These are phyloP conservation scores for Bjerkandera adusta DNA, from an alignment of 1,284 basidiomycete genomes.

Conservation along the genomic window DNA sequence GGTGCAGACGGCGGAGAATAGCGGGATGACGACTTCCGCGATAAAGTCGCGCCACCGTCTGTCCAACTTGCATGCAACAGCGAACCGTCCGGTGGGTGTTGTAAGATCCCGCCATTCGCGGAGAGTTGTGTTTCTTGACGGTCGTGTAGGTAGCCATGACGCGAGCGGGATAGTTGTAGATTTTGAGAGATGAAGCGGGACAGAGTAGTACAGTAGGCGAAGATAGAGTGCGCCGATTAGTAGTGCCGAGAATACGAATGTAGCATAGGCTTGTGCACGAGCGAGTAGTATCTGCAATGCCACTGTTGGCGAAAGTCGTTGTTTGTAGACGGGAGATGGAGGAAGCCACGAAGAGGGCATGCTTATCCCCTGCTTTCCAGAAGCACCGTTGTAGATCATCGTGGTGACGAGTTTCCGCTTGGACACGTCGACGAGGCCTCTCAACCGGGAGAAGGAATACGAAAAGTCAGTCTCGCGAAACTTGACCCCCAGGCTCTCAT, in stretches of 20 bases:
- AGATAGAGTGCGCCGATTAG: slow-evolving; percentile 51
- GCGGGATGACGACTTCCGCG: slow-evolving; percentile 50
- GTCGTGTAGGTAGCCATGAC: slow-evolving; percentile 7
- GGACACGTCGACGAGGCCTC: slow-evolving; percentile 15
- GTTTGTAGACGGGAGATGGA: slow-evolving; percentile 11
- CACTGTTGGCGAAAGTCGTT: too few relatives aligned
- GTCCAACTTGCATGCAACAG: slow-evolving; percentile 42
- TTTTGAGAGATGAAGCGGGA: slow-evolving; percentile 42
- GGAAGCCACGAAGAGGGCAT: slow-evolving; percentile 41
- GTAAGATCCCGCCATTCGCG: slow-evolving; percentile 44
- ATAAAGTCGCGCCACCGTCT: slow-evolving; percentile 53
- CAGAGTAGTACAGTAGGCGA: slow-evolving; percentile 48
- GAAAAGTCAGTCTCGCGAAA: slow-evolving; percentile 56
- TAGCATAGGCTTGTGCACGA: slow-evolving; percentile 10
- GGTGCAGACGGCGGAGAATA: slow-evolving; percentile 76
- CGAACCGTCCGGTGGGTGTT: slow-evolving; percentile 38
- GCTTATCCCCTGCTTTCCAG: slow-evolving; percentile 52
- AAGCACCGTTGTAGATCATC: slow-evolving; percentile 65
- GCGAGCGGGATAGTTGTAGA: slow-evolving; percentile 1
- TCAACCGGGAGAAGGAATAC: slow-evolving; percentile 62
- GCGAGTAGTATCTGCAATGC: not conserved
- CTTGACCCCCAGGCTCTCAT: slow-evolving; percentile 52
- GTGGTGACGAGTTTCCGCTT: slow-evolving; percentile 39
- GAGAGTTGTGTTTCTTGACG: slow-evolving; percentile 38
- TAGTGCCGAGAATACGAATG: slow-evolving; percentile 36